These are phyloP conservation scores for Phytophthora pinifolia DNA, from an alignment of 352 stramenopile species.

Conservation along the genomic window DNA sequence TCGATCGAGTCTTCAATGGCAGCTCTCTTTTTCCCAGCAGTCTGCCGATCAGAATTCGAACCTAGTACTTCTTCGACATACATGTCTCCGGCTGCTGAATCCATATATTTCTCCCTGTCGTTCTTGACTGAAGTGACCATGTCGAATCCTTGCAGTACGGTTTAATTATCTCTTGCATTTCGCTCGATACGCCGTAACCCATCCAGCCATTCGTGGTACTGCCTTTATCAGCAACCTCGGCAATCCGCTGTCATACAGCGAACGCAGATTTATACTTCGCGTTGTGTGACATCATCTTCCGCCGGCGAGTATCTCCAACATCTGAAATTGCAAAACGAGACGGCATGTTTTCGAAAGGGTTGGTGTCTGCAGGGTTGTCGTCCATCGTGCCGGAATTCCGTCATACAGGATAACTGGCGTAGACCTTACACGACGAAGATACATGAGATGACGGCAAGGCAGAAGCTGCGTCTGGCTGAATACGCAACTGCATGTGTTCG, in stretches of 20 bases:
- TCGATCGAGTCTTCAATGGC: too few species aligned
- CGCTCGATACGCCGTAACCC: too few species aligned
- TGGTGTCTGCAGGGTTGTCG: too few species aligned
- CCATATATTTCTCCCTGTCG: too few species aligned
- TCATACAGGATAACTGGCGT: not conserved
- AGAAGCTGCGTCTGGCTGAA: conserved; percentile 6
- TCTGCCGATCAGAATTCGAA: too few species aligned
- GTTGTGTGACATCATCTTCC: conserved; percentile 5
- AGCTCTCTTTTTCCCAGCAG: too few species aligned
- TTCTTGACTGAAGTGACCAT: too few species aligned
- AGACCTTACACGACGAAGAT: not conserved
- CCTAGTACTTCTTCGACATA: too few species aligned
- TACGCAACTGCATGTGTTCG: conserved; percentile 3
- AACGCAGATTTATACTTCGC: conserved; percentile 6
- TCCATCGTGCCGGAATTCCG: not conserved
- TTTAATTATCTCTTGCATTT: too few species aligned
- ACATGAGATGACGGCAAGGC: conserved; percentile 12
- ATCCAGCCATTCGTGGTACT: conserved; percentile 1
- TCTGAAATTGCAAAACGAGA: not conserved
- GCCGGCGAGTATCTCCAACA: not conserved
- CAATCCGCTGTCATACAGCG: conserved; percentile 9
- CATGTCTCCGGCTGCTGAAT: too few species aligned
- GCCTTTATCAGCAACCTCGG: conserved; percentile 10
- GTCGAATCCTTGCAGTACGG: too few species aligned
- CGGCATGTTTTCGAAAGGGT: too few species aligned